Conservation (phyloP, 2,329 filamentous ascomycete species). For the Aspergillus udagawae region DNA sequence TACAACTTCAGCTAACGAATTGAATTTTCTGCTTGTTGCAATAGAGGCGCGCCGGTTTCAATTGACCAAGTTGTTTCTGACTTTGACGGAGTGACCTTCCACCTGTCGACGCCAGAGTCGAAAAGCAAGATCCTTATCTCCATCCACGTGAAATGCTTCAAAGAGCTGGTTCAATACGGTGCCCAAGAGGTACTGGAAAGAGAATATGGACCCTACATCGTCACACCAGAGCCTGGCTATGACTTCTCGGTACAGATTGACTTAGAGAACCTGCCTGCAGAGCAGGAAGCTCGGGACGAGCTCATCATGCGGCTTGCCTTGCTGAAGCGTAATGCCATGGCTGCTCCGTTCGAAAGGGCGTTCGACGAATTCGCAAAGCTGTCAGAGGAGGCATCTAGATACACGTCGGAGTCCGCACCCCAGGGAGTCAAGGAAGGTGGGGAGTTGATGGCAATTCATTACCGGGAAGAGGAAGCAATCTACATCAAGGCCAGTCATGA, state of each 20-base stretch:
- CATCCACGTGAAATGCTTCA: conserved; percentile 90
- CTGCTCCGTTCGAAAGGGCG: conserved; percentile 93
- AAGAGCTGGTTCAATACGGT: conserved; percentile 87
- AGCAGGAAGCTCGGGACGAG: conserved; percentile 81
- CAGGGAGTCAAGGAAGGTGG: conserved; percentile 87
- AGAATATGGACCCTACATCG: conserved; percentile 91
- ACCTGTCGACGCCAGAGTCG: conserved; percentile 90
- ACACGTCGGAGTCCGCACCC: conserved; percentile 88
- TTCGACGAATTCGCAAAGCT: conserved; percentile 88
- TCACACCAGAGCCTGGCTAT: conserved; percentile 81
- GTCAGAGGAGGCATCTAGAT: conserved; percentile 83
- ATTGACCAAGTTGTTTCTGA: conserved; percentile 99
- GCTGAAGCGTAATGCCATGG: conserved; percentile 98
- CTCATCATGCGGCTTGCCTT: conserved; percentile 83
- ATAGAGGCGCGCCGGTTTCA: conserved; percentile 74
- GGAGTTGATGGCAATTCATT: conserved; percentile 92
- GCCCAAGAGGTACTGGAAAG: conserved; percentile 86
- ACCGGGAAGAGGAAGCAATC: conserved; percentile 97
- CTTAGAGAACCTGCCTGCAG: conserved; percentile 76
- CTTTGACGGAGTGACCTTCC: conserved; percentile 98
- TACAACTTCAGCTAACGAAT: conserved; percentile 37
- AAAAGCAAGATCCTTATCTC: conserved; percentile 95
- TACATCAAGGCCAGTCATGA: conserved; percentile 98
- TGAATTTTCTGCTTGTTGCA: conserved; percentile 8
- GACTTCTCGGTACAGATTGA: conserved; percentile 94